A percentile compares a stretch with the other conserved stretches of the same genome.
Evolutionary conservation across 2,329 filamentous ascomycete genomes (phyloP).

Genomic region (Elsinoe ampelina): DNA sequence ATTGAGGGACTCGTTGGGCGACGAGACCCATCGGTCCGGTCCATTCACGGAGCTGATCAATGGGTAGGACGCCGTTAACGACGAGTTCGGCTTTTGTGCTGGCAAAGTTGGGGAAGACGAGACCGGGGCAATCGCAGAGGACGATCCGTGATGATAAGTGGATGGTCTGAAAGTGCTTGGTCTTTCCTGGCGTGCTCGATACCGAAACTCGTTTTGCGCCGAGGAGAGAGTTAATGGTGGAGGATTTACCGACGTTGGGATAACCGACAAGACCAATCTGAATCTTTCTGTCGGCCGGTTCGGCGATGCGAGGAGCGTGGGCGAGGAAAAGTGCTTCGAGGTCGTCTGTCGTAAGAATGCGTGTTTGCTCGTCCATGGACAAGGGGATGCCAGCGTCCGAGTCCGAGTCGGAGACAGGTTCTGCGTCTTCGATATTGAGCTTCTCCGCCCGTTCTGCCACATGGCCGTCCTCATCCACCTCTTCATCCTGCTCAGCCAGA

Average conservation of each 20-base stretch:
- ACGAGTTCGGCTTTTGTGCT: conserved; percentile 94
- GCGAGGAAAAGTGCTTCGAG: conserved; percentile 79
- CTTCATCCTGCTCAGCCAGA: conserved; percentile 33
- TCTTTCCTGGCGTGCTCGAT: conserved; percentile 94
- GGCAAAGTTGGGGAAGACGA: conserved; percentile 97
- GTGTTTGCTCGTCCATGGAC: conserved; percentile 40
- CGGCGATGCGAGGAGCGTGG: conserved; percentile 54
- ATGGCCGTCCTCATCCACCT: conserved; percentile 32
- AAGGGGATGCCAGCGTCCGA: conserved; percentile 29
- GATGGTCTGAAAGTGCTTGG: conserved; percentile 98
- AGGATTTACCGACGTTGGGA: conserved; percentile 98
- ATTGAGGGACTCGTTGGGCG: conserved; percentile 72
- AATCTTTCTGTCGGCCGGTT: conserved; percentile 54
- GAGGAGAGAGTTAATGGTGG: conserved; percentile 97
- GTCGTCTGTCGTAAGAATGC: conserved; percentile 87
- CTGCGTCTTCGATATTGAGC: conserved; percentile 23
- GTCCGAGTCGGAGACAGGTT: conserved; percentile 17
- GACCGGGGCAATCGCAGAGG: conserved; percentile 94
- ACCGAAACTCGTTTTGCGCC: conserved; percentile 98
- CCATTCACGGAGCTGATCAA: conserved; percentile 91
- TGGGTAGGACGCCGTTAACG: conserved; percentile 87
- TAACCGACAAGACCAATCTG: conserved; percentile 93
- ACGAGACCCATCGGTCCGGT: conserved; percentile 79
- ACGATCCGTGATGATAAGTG: conserved; percentile 83
- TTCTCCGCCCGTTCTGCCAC: conserved; percentile 30